Conservation (phyloP, 2,329 filamentous ascomycete species). For the Botrytis cinerea region DNA sequence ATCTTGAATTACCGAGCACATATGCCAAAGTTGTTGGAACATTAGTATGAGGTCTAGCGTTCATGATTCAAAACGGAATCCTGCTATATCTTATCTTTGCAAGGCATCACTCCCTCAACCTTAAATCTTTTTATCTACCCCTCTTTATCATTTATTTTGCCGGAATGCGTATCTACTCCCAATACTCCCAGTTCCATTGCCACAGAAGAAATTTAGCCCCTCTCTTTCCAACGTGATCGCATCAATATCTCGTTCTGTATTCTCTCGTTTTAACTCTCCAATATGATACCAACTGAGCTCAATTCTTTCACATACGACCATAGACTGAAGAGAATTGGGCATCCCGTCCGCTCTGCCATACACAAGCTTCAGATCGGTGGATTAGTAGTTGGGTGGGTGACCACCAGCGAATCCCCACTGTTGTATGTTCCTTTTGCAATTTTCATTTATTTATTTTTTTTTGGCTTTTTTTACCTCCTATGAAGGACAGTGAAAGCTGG, state of each 20-base stretch:
- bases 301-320: background rate
- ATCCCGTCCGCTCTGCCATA: conserved; percentile 2
- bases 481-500: background rate
- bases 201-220: background rate
- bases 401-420: conserved; percentile 4
- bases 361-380: conserved; percentile 4
- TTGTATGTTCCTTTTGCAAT: background rate
- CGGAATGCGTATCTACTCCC: background rate
- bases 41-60: background rate
- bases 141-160: background rate
- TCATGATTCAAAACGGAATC: too few relatives aligned
- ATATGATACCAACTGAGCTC: background rate
- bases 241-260: background rate
- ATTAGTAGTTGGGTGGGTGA: conserved; percentile 5
- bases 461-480: background rate
- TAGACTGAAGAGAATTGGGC: conserved; percentile 19
- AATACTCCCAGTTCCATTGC: background rate
- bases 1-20: background rate
- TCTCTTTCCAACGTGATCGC: background rate
- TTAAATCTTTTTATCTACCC: background rate
- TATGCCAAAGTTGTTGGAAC: background rate
- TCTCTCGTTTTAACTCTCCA: background rate
- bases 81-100: too few relatives aligned
- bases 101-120: too few relatives aligned
- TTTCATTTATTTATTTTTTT: too few relatives aligned